Evolutionary conservation across 139 green algal species (phyloP), one percentile per base, ranked within the genome.

Genomic region (Chlorella ohadii): DNA sequence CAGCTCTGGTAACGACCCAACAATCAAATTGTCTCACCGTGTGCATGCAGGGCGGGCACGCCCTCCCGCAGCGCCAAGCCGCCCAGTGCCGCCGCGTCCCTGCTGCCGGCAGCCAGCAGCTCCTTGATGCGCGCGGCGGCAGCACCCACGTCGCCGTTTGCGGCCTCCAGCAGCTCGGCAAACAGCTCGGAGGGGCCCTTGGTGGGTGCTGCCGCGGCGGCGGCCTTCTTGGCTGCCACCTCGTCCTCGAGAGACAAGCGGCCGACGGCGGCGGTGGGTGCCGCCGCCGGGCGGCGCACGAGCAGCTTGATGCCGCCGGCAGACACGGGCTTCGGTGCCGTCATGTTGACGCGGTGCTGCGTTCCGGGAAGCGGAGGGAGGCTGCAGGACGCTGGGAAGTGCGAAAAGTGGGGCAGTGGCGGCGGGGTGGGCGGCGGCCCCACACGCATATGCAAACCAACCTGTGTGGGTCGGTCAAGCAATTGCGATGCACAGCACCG

Each of bases 61-160:
- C 84, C 84, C n/a, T 85, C 51, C 9, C 65, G 74, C 20, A 84
- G 65, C 17, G 72, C 65, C 27, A 80, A 23, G 16, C 72, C 84
- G 31, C 73, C 61, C 0, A 74, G 34, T 19, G 65, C 78, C 0
- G 76, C 84, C 27, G 84, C 84, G 16, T 61, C 65, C 0, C 66
- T 44, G 36, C 74, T 77, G 65, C 64, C 84, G 4, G 76, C 77
- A 17, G 55, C 82, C 78, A 88, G 38, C 25, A 71, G 73, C 44
- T 86, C 78, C 4, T 80, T 78, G 33, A 88, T 34, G 27, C 77
- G 27, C 0, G 27, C 59, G 4, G 76, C 76, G 1, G 84, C 77
- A 36, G 78, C 71, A n/a, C 31, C 75, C 33, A 76, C 64, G 34
- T 88, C 84, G 36, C 84, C 84, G 34, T 51, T 55, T 33, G 84